These are phyloP conservation scores for Roridomyces roridus DNA, from an alignment of 768 basidiomycete species.

Conservation along the genomic window DNA sequence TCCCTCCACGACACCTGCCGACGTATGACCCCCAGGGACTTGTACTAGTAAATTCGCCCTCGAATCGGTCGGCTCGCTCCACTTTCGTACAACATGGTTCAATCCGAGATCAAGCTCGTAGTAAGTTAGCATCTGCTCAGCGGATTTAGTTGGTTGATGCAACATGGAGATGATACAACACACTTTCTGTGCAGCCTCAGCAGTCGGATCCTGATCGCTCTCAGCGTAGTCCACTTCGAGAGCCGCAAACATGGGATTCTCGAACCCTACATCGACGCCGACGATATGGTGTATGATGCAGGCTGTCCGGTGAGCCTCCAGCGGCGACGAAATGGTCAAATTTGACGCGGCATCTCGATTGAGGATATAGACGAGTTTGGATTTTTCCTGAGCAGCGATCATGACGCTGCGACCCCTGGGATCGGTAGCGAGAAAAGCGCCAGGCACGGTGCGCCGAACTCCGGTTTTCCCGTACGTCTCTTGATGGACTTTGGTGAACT, in stretches of 20 bases:
- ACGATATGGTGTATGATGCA: slow-evolving; percentile 96
- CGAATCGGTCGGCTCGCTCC: slow-evolving; percentile 96
- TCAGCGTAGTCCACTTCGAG: slow-evolving; percentile 97
- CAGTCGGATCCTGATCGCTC: slow-evolving; percentile 93
- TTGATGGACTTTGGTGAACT: slow-evolving; percentile 91
- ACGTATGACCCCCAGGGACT: slow-evolving; percentile 96
- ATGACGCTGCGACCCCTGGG: slow-evolving; percentile 96
- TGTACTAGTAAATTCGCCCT: slow-evolving; percentile 96
- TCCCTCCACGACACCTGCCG: slow-evolving; percentile 92
- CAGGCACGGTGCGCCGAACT: slow-evolving; percentile 91
- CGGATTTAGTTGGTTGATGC: too few relatives aligned
- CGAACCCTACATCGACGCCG: slow-evolving; percentile 97
- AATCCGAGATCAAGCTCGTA: slow-evolving; percentile 98
- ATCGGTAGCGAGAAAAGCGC: slow-evolving; percentile 93
- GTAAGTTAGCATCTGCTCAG: slow-evolving; percentile 97
- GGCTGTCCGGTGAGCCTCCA: slow-evolving; percentile 97
- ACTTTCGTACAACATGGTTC: slow-evolving; percentile 98
- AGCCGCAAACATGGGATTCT: slow-evolving; percentile 96
- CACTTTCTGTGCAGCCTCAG: slow-evolving; percentile 93
- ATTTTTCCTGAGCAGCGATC: slow-evolving; percentile 67
- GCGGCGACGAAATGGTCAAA: slow-evolving; percentile 94
- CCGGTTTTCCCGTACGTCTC: slow-evolving; percentile 98
- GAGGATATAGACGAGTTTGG: slow-evolving; percentile 39
- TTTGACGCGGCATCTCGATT: slow-evolving; percentile 98
- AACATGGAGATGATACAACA: slow-evolving; percentile 31